Conservation (phyloP, 1,139 yeast species). For the Tardiomyces blankii region DNA sequence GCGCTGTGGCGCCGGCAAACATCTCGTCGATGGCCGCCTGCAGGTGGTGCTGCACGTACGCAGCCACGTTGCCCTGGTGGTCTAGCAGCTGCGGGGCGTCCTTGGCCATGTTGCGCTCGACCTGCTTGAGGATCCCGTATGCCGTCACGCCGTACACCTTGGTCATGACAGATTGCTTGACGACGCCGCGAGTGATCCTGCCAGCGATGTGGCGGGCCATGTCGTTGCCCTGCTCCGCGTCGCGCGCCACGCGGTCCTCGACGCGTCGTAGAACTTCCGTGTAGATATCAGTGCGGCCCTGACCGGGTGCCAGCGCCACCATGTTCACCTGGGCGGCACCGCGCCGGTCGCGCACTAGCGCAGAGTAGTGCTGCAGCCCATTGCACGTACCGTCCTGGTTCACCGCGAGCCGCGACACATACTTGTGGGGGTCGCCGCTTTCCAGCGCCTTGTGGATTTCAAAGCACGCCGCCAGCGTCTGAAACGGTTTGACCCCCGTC, state of each 20-base stretch:
- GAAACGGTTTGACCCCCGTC: slow-evolving; percentile 60
- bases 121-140: slow-evolving; percentile 76
- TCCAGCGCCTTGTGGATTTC: slow-evolving; percentile 47
- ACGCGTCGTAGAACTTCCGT: slow-evolving; percentile 47
- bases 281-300: slow-evolving; percentile 54
- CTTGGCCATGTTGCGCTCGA: slow-evolving; percentile 27
- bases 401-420: slow-evolving; percentile 46
- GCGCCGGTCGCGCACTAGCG: slow-evolving; percentile 57
- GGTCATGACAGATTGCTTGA: slow-evolving; percentile 94
- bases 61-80: slow-evolving; percentile 23
- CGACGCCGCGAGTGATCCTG: slow-evolving; percentile 65
- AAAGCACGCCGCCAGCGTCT: slow-evolving; percentile 49
- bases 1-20: slow-evolving; percentile 75
- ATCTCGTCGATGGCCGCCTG: slow-evolving; percentile 66
- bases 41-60: slow-evolving; percentile 60
- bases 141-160: slow-evolving; percentile 91
- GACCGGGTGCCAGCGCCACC: slow-evolving; percentile 32
- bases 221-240: slow-evolving; percentile 24
- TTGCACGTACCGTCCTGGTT: slow-evolving; percentile 73
- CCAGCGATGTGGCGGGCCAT: slow-evolving; percentile 43
- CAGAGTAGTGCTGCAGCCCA: slow-evolving; percentile 69
- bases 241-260: slow-evolving; percentile 34
- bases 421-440: slow-evolving; percentile 41
- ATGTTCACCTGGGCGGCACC: slow-evolving; percentile 62
- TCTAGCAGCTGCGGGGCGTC: slow-evolving; percentile 7